phyloP scores from a whole-genome alignment of 176 grass and related monocot genomes.

The Oryza glaberrima region DNA sequence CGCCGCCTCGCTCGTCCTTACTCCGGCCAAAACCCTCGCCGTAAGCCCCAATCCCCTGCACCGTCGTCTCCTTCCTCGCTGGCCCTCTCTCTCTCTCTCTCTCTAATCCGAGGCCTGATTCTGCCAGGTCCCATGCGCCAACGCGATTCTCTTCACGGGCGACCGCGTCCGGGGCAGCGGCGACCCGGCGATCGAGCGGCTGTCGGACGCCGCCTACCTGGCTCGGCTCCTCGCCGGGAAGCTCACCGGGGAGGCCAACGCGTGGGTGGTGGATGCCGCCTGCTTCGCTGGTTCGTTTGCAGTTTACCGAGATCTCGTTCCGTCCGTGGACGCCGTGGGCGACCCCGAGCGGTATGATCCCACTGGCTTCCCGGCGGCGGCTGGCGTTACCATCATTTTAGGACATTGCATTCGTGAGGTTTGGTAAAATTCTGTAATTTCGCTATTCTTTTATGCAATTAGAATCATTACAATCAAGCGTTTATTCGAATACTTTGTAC shows the following conservation, averaged over 20 bases:
- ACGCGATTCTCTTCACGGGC: slow-evolving; percentile 85
- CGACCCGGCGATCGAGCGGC: slow-evolving; percentile 63
- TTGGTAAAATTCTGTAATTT: not conserved
- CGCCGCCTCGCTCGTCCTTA: slow-evolving; percentile 68
- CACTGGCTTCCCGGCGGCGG: slow-evolving; percentile 67
- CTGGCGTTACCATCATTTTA: slow-evolving; percentile 56
- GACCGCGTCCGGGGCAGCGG: slow-evolving; percentile 66
- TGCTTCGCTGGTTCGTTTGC: slow-evolving; percentile 68
- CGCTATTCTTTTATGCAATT: not conserved
- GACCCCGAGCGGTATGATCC: slow-evolving; percentile 70
- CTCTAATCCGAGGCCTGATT: not conserved
- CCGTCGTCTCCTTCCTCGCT: not conserved
- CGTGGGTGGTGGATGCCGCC: slow-evolving; percentile 81
- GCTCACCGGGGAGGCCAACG: slow-evolving; percentile 56
- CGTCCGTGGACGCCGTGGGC: slow-evolving; percentile 51
- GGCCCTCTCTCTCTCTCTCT: not conserved
- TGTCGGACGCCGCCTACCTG: slow-evolving; percentile 67
- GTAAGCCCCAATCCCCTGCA: slow-evolving; percentile 41
- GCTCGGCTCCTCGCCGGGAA: slow-evolving; percentile 54
- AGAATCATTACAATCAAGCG: not conserved
- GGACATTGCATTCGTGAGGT: slow-evolving; percentile 64
- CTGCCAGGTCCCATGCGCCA: slow-evolving; percentile 61
- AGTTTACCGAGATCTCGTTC: slow-evolving; percentile 72
- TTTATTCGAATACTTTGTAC: not conserved
- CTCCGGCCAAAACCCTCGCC: slow-evolving; percentile 54